These are phyloP conservation scores for Xerocomus nothofagi DNA, from an alignment of 1,284 basidiomycete genomes.

Conservation along the genomic window DNA sequence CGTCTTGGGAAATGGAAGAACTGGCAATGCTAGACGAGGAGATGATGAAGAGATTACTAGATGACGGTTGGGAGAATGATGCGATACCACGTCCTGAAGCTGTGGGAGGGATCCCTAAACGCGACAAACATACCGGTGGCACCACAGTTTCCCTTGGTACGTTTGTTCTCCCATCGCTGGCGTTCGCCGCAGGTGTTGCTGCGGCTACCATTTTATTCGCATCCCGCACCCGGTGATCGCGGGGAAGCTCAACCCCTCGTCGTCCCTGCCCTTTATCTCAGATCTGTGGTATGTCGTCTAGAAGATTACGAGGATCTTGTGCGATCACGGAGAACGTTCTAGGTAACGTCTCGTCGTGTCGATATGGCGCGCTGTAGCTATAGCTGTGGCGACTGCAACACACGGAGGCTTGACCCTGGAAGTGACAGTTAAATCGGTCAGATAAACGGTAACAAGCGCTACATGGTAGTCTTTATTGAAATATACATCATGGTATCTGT, in stretches of 20 bases:
- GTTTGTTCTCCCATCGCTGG: slow-evolving; percentile 22
- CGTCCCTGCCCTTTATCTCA: background rate
- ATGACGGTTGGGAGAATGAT: slow-evolving; percentile 70
- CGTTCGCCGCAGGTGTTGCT: slow-evolving; percentile 22
- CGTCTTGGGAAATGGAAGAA: slow-evolving; percentile 80
- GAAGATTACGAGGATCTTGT: background rate
- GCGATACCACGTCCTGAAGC: slow-evolving; percentile 50
- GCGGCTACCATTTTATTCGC: slow-evolving; percentile 18
- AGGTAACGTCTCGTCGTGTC: background rate
- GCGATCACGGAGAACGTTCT: slow-evolving; percentile 2
- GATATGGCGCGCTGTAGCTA: background rate
- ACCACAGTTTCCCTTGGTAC: slow-evolving; percentile 7
- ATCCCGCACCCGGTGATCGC: slow-evolving; percentile 23
- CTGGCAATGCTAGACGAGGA: slow-evolving; percentile 65
- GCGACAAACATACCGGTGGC: background rate
- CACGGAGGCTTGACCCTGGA: background rate
- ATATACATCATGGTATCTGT: too few species aligned
- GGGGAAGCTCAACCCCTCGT: background rate
- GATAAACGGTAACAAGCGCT: too few species aligned
- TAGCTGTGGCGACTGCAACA: background rate
- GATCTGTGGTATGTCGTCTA: slow-evolving; percentile 14
- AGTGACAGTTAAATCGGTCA: too few species aligned
- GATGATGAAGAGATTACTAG: slow-evolving; percentile 58
- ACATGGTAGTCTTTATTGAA: too few species aligned
- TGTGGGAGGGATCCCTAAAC: slow-evolving; percentile 34